These are phyloP conservation scores for Fagopyrum esculentum DNA, from an alignment of 148 eudicot genomes.

Conservation along the genomic window DNA sequence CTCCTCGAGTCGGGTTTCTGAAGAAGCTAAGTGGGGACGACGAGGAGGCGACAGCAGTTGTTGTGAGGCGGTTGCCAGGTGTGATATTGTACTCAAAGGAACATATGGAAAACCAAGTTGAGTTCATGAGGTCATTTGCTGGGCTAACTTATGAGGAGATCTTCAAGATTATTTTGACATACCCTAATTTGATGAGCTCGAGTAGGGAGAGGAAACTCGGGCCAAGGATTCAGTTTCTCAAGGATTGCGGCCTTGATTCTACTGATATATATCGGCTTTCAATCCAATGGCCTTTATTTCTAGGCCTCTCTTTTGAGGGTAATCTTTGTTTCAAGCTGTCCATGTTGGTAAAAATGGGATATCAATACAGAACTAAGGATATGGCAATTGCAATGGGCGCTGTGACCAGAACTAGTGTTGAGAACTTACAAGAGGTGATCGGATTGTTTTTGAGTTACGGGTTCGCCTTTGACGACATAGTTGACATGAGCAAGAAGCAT, in stretches of 20 bases:
- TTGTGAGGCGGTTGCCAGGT: slow-evolving; percentile 62
- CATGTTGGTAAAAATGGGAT: slow-evolving; percentile 72
- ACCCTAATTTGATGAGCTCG: slow-evolving; percentile 73
- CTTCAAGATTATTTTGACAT: slow-evolving; percentile 62
- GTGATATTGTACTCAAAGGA: slow-evolving; percentile 52
- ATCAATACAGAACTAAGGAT: slow-evolving; percentile 61
- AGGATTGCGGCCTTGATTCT: slow-evolving; percentile 71
- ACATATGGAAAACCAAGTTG: slow-evolving; percentile 64
- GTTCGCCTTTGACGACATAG: slow-evolving; percentile 63
- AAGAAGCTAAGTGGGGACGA: slow-evolving; percentile 56
- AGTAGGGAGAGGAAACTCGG: slow-evolving; percentile 71
- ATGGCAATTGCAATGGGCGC: slow-evolving; percentile 92
- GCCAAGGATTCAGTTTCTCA: slow-evolving; percentile 71
- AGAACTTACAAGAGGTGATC: slow-evolving; percentile 67
- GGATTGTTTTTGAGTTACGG: slow-evolving; percentile 69
- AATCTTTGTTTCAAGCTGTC: slow-evolving; percentile 70
- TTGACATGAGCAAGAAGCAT: slow-evolving; percentile 81
- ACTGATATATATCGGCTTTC: slow-evolving; percentile 57
- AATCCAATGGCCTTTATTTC: slow-evolving; percentile 60
- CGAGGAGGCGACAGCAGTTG: slow-evolving; percentile 44
- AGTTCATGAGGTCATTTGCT: slow-evolving; percentile 70
- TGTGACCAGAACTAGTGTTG: slow-evolving; percentile 70
- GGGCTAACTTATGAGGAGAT: slow-evolving; percentile 60
- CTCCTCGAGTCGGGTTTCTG: slow-evolving; percentile 61
- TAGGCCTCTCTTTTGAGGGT: slow-evolving; percentile 65